Conservation (phyloP, 495 filamentous ascomycete genomes). For the Lasiosphaeria hispida region DNA sequence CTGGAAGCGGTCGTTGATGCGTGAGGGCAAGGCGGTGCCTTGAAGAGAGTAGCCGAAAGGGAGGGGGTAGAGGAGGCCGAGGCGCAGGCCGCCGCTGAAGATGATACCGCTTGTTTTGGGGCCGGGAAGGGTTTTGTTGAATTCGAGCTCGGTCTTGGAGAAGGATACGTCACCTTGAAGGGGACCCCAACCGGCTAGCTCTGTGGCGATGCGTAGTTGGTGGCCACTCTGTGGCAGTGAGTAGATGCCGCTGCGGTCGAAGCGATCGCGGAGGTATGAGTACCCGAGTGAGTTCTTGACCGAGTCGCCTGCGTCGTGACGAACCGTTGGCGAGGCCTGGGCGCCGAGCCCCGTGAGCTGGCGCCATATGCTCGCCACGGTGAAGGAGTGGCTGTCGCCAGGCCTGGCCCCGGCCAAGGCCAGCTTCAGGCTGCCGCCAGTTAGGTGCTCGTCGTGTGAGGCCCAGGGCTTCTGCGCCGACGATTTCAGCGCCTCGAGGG, state of each 20-base stretch:
- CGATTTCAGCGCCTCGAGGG: conserved; percentile 74
- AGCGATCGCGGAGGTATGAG: conserved; percentile 72
- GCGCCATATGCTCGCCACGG: conserved; percentile 80
- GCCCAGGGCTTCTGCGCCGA: conserved; percentile 85
- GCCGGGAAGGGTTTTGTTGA: conserved; percentile 68
- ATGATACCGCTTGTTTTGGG: conserved; percentile 67
- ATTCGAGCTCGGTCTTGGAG: conserved; percentile 80
- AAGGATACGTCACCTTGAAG: conserved; percentile 88
- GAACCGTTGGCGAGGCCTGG: conserved; percentile 74
- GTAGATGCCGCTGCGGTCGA: conserved; percentile 61
- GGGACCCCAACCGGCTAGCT: conserved; percentile 82
- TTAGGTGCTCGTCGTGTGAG: conserved; percentile 87
- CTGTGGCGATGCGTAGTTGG: conserved; percentile 69
- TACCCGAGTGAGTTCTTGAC: conserved; percentile 84
- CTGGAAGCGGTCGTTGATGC: conserved; percentile 90
- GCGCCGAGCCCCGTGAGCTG: conserved; percentile 75
- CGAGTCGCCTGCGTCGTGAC: conserved; percentile 83
- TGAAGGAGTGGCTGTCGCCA: conserved; percentile 67
- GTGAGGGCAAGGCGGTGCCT: conserved; percentile 57
- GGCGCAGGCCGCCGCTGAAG: conserved; percentile 48
- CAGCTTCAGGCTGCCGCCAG: conserved; percentile 72
- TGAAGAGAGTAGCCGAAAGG: conserved; percentile 56
- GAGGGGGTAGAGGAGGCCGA: conserved; percentile 58
- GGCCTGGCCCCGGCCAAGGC: conserved; percentile 59
- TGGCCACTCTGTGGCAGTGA: conserved; percentile 80